phyloP scores from a whole-genome alignment of 129 eudicot genomes.

The Kitagawia praeruptora region DNA sequence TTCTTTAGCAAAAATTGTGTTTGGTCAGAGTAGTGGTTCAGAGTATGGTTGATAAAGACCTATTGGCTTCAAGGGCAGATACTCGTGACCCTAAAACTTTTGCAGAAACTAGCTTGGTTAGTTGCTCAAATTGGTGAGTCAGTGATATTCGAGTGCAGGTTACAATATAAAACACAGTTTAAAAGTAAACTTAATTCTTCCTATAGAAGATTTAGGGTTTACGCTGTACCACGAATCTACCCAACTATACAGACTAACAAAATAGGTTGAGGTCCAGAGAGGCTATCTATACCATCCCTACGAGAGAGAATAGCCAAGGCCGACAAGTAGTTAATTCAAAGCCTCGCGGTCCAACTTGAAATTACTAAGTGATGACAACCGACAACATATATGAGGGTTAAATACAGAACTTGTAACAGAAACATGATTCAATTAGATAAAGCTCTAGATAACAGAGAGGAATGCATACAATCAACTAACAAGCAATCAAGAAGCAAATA shows the following conservation, averaged over 20 bases:
- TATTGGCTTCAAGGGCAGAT: background rate
- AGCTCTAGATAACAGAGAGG: conserved; percentile 1
- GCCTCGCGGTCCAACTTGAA: background rate
- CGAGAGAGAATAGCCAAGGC: background rate
- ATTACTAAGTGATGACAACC: background rate
- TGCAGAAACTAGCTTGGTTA: background rate
- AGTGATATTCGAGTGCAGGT: background rate
- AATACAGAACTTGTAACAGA: background rate
- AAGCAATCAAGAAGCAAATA: background rate
- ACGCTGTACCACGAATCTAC: background rate
- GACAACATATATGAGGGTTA: background rate
- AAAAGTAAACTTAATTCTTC: background rate
- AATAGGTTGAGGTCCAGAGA: background rate
- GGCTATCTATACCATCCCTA: background rate
- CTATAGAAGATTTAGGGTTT: background rate
- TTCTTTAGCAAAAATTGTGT: background rate
- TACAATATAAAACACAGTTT: background rate
- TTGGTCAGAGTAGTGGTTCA: background rate
- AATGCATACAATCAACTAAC: background rate
- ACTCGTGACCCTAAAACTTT: background rate
- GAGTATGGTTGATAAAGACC: background rate
- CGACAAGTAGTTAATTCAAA: background rate
- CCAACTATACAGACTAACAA: background rate
- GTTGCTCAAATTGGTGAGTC: background rate
- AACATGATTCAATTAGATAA: background rate